These are phyloP conservation scores for Citrullus mucosospermus DNA, from an alignment of 306 rosid species.

Conservation along the genomic window DNA sequence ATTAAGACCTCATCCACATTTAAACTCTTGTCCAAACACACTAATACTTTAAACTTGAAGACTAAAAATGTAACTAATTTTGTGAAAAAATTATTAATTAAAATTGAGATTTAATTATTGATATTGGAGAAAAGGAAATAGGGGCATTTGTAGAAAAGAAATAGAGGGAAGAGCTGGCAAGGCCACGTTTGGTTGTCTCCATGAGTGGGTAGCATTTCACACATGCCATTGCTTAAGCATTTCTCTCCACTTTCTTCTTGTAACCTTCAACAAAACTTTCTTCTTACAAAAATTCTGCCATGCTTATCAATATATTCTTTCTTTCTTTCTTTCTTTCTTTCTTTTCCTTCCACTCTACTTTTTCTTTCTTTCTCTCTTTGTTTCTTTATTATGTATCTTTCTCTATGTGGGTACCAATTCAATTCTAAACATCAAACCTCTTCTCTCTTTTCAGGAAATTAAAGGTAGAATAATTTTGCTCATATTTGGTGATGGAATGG, in stretches of 20 bases:
- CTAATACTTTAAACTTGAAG: too few species aligned
- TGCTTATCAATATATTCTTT: background rate
- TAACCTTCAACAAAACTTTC: background rate
- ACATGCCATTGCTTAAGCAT: slow-evolving; percentile 2
- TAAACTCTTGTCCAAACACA: too few species aligned
- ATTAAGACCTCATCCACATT: too few species aligned
- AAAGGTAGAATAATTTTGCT: background rate
- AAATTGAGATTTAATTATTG: background rate
- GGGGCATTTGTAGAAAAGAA: background rate
- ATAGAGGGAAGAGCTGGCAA: background rate
- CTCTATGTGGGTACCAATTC: background rate
- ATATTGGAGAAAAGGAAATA: background rate
- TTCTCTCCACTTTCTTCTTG: background rate
- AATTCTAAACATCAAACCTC: background rate
- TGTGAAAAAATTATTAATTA: too few species aligned
- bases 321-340: background rate
- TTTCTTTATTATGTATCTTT: background rate
- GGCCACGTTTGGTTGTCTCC: slow-evolving; percentile 30
- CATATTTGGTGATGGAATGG: background rate
- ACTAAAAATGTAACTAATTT: too few species aligned
- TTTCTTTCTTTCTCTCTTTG: background rate
- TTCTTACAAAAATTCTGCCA: background rate
- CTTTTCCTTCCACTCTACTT: background rate
- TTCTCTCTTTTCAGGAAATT: background rate
- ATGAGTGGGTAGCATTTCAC: slow-evolving; percentile 19